Evolutionary conservation across 768 basidiomycete species (phyloP), one percentile per base, ranked within the genome.

Genomic region (Lentinula boryana): DNA sequence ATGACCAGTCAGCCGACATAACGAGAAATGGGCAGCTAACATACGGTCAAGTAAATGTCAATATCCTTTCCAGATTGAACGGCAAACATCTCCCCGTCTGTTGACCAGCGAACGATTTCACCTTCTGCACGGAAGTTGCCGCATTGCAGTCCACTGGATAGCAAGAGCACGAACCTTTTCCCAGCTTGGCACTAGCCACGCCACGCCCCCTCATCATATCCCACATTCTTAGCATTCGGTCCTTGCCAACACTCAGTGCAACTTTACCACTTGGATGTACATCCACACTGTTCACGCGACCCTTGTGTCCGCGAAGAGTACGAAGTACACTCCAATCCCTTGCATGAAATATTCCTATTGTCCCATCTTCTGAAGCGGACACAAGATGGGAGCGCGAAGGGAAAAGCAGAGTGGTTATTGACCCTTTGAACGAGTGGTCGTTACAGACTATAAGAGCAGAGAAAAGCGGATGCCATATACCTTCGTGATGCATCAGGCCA

Each of bases 151-250:
- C 21, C 6, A 64, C 15, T 8, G 31, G 23, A 16, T 9, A 49
- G 40, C 16, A 31, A 61, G 13, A 18, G 1, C 13, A 70, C 80
- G 58, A 62, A 92, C 95, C 95, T 76, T 88, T 90, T 21, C 93
- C 92, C 5, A 99, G 72, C 69, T 95, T 95, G 50, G 85, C 89
- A 71, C 94, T 93, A 6, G 93, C 93, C 10, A 85, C 85, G 3
- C 93, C 92, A 71, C 89, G 89, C 0, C 96, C 96, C 49, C 95
- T 79, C 92, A 98, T 95, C 53, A 99, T 77, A 78, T 99, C 97
- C 97, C 97, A 99, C 95, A 99, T 97, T 46, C 95, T 83, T 61
- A 98, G 65, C 3, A 91, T 92, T 64, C 83, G 80, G 68, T 98
- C 97, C 67, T 87, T 88, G 6, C 97, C 96, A 0, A 98, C 94